Evolutionary conservation across 2,329 filamentous ascomycete species (phyloP).

Genomic region (Alternaria alternata): DNA sequence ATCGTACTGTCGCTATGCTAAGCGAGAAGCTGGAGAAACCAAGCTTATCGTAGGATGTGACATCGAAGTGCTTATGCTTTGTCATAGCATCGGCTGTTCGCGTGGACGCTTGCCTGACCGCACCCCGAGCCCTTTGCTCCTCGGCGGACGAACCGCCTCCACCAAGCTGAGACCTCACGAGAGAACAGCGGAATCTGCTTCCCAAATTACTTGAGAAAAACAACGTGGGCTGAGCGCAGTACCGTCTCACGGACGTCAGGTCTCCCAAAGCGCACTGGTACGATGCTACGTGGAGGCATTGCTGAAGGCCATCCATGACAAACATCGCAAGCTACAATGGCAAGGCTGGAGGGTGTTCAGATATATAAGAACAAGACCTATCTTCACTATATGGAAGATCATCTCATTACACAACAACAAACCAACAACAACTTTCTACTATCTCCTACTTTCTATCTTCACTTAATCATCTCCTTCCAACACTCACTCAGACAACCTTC

Average conservation of each 20-base stretch:
- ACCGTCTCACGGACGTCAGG: not conserved
- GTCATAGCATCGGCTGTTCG: not conserved
- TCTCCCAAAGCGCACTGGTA: not conserved
- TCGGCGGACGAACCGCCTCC: conserved; percentile 3
- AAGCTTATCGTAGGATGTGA: not conserved
- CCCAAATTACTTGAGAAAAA: not conserved
- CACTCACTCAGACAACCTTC: not conserved
- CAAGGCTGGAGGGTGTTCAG: not conserved
- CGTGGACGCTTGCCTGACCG: not conserved
- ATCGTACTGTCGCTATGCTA: not conserved
- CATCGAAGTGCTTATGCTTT: not conserved
- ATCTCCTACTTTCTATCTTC: not conserved
- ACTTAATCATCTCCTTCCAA: not conserved
- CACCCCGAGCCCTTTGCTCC: not conserved
- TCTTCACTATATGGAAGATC: not conserved
- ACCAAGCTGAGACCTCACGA: conserved; percentile 8
- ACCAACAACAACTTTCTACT: conserved; percentile 9
- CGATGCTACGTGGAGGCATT: conserved; percentile 4
- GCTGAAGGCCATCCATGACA: conserved; percentile 1
- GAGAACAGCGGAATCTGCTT: not conserved
- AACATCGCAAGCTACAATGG: not conserved
- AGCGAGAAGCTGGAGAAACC: not conserved
- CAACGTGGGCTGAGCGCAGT: not conserved
- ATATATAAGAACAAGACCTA: conserved; percentile 7
- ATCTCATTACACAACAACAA: conserved; percentile 10